Evolutionary conservation across 495 filamentous ascomycete genomes (phyloP).

Genomic region (Aspergillus taichungensis): DNA sequence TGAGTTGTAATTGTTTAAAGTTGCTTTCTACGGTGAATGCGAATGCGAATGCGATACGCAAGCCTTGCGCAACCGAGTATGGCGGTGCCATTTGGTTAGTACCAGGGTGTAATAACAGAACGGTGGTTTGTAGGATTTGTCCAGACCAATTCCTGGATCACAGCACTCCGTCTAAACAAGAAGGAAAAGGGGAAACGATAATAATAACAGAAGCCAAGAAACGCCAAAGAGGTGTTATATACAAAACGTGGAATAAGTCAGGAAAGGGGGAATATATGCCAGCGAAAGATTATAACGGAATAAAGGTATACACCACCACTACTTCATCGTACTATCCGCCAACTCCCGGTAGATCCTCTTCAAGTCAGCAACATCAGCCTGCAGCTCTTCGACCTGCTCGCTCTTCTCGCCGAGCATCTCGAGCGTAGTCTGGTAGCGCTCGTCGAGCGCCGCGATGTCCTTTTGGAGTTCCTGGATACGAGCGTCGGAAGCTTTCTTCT

Average conservation of each 20-base stretch:
- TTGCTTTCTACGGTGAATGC: not conserved
- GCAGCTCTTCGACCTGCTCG: constrained; percentile 83
- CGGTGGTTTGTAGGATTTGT: no score
- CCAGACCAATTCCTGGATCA: no score
- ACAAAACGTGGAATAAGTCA: no score
- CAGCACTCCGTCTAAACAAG: no score
- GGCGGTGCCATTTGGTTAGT: no score
- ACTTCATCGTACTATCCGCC: constrained; percentile 74
- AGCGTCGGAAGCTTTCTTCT: constrained; percentile 49
- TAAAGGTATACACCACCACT: constrained; percentile 13
- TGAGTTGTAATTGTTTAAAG: constrained; percentile 33
- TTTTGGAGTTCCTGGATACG: constrained; percentile 56
- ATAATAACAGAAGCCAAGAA: no score
- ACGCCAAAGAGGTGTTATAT: no score
- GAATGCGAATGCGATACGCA: no score
- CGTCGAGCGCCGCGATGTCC: constrained; percentile 48
- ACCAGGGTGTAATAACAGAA: no score
- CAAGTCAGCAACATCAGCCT: constrained; percentile 80
- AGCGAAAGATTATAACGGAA: not conserved
- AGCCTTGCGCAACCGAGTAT: no score
- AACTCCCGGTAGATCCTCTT: constrained; percentile 93
- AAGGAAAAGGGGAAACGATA: no score
- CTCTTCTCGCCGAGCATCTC: constrained; percentile 97
- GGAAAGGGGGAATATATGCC: no score
- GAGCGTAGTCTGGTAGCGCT: constrained; percentile 78